phyloP scores from a whole-genome alignment of 306 rosid genomes.

The Potentilla sterilis region DNA sequence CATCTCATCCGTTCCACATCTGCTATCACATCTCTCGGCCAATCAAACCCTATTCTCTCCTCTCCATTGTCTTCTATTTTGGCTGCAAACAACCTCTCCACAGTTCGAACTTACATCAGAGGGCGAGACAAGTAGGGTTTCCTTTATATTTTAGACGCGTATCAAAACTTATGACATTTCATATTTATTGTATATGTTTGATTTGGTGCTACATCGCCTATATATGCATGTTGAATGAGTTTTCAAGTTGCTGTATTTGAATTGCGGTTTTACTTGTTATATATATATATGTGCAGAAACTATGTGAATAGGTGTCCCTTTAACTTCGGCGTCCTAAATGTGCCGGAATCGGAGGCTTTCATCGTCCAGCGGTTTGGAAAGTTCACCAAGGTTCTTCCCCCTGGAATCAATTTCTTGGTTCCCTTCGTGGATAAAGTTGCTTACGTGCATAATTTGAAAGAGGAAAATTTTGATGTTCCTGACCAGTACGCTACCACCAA shows the following conservation, averaged over 20 bases:
- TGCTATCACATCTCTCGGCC: neutral
- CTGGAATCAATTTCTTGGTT: constrained; percentile 85
- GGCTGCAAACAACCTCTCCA: neutral
- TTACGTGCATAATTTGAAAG: constrained; percentile 88
- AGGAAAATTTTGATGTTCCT: constrained; percentile 78
- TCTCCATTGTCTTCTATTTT: neutral
- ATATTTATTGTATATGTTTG: neutral
- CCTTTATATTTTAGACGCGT: neutral
- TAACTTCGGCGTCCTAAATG: constrained; percentile 29
- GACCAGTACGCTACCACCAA: constrained; percentile 88
- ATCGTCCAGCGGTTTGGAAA: constrained; percentile 85
- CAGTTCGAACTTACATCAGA: neutral
- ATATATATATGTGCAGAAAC: neutral
- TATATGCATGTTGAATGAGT: neutral
- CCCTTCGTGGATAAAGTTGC: constrained; percentile 84
- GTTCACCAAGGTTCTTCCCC: constrained; percentile 75
- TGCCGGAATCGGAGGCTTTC: constrained; percentile 89
- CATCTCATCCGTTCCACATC: neutral
- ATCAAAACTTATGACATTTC: no score
- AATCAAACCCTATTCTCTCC: neutral
- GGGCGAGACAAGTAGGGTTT: neutral
- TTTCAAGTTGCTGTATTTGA: neutral
- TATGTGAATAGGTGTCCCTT: neutral
- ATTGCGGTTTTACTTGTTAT: no score
- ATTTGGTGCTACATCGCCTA: no score